Percentiles rank a stretch among this genome's conserved stretches.
Evolutionary conservation across 768 basidiomycete species (phyloP).

Genomic region (Hortiboletus campestris): DNA sequence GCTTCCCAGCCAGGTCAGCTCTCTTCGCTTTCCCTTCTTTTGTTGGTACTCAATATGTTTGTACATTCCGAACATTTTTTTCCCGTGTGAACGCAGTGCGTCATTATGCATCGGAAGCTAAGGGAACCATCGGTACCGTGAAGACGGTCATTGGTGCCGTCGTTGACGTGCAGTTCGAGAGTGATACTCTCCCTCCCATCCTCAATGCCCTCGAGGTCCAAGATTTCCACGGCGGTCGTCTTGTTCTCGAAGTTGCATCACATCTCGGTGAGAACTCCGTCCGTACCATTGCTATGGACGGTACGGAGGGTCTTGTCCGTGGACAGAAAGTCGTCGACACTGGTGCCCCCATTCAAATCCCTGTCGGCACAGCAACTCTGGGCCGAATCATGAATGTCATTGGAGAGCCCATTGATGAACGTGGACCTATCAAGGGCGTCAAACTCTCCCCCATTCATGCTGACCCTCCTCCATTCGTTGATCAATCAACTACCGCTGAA

Average conservation of each 20-base stretch:
- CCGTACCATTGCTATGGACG: conserved; percentile 99
- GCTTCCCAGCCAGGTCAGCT: conserved; percentile 53
- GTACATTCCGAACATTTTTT: neutral
- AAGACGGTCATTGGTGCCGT: conserved; percentile 99
- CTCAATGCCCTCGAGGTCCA: conserved; percentile 99
- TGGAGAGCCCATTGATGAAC: conserved; percentile 99
- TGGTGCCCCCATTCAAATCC: conserved; percentile 93
- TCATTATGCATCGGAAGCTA: conserved; percentile 89
- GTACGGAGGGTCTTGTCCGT: conserved; percentile 99
- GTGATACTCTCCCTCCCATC: conserved; percentile 88
- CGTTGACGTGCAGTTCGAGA: conserved; percentile 98
- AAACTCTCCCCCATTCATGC: conserved; percentile 93
- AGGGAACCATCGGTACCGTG: conserved; percentile 69
- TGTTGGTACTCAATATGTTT: neutral
- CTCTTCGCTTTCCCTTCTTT: neutral
- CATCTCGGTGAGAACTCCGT: conserved; percentile 99
- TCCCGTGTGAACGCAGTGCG: conserved; percentile 48
- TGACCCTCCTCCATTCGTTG: conserved; percentile 95
- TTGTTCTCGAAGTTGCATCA: conserved; percentile 98
- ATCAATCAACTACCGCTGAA: conserved; percentile 98
- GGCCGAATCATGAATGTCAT: conserved; percentile 99
- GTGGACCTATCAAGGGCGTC: conserved; percentile 97
- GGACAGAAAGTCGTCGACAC: conserved; percentile 97
- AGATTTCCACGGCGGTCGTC: conserved; percentile 89
- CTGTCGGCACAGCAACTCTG: conserved; percentile 91